These are phyloP conservation scores for Fusarium nurragi DNA, from an alignment of 2,329 filamentous ascomycete genomes.

Conservation along the genomic window DNA sequence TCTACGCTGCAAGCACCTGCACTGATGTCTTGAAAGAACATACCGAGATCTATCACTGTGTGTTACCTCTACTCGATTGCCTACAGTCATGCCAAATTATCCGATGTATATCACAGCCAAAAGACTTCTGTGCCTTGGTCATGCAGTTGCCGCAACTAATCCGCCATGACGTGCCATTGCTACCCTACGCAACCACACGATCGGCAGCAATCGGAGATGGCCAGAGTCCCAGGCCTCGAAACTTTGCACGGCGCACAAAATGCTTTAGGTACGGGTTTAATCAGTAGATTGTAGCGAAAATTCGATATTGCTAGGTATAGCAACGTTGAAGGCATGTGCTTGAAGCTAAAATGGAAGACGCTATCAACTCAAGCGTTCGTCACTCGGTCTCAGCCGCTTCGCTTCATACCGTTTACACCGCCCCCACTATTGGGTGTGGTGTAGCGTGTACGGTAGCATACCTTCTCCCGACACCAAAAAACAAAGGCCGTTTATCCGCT, in stretches of 20 bases:
- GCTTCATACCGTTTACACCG: not conserved
- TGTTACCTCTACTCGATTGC: not conserved
- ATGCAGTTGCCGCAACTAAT: constrained; percentile 18
- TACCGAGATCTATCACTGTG: not conserved
- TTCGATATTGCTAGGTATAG: not conserved
- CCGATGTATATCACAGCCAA: constrained; percentile 1
- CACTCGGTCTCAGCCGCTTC: not conserved
- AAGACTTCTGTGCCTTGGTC: not conserved
- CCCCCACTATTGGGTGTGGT: constrained; percentile 5
- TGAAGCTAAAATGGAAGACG: constrained; percentile 1
- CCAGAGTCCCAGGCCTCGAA: constrained; percentile 9
- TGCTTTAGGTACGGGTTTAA: not conserved
- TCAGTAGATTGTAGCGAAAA: not conserved
- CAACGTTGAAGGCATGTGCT: not conserved
- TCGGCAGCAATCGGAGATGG: constrained; percentile 5
- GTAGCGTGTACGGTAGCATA: not conserved
- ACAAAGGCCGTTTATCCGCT: constrained; percentile 1
- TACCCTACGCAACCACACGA: constrained; percentile 24
- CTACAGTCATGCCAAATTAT: not conserved
- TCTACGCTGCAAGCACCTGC: not conserved
- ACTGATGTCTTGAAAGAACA: not conserved
- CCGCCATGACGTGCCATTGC: constrained; percentile 25
- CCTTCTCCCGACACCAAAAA: not conserved
- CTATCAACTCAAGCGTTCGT: not conserved
- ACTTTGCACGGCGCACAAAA: not conserved